Base-by-base conservation (phyloP, 2,329 filamentous ascomycete species). In the Aspergillus sp. region DNA sequence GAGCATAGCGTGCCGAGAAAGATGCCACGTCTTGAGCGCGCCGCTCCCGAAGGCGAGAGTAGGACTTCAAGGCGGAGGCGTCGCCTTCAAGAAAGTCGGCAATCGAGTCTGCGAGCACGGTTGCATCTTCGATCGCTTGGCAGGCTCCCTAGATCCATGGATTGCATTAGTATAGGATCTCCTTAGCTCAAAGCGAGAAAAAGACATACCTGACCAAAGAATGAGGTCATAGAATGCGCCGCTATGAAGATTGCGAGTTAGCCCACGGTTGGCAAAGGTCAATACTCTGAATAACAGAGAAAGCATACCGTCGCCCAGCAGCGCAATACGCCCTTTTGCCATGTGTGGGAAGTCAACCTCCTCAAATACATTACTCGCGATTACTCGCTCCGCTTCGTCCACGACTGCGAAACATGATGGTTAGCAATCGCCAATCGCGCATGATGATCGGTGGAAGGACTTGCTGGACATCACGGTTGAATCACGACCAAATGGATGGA, bases 121-220 rank as follows among this genome's bases (percentile, higher is more conserved):
- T 24, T n/a, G 49, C 54, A 18, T 56, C 54, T 22, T 56, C 54
- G n/a, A 56, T 56, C 5, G 54, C 54, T 39, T 56, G 54, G 24
- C 54, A 56, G n/a, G 54, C 54, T 12, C 54, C 54, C 54, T 47
- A 14, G 14, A 29, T 47, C 16, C 36, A 6, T n/a, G 6, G 6
- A 18, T 26, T 45, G 6, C 6, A 7, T 31, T 47, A 47, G 20
- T 20, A 22, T 11, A 9, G 12, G 9, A 47, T 14, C 9, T 10
- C 18, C 10, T 12, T 18, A 2, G n/a, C 11, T 22, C 6, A 47
- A 14, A 47, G 1, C 11, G 18, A 24, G 22, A 14, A 24, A 6
- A 7, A 1, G 45, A 22, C 7, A 22, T 47, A 47, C 45, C 22
- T 53, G 51, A 24, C 51, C 51, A 24, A 53, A 53, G 32, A 53